A percentile compares a stretch with the other conserved stretches of the same genome.
Evolutionary conservation across 2,329 filamentous ascomycete genomes (phyloP).

Genomic region (Rutstroemia sp.): DNA sequence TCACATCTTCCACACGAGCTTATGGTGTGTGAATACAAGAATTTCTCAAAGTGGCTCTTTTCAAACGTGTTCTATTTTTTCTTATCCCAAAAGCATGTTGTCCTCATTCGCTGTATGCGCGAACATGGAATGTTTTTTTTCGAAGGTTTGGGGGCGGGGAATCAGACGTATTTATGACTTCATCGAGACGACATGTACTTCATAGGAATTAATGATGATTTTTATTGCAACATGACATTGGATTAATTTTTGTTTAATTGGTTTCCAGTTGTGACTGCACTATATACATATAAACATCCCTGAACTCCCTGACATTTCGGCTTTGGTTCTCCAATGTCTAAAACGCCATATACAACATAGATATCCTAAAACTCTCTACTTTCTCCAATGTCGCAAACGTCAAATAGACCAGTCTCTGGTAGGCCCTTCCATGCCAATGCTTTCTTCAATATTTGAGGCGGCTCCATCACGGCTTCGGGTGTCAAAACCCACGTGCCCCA

Average conservation of each 20-base stretch:
- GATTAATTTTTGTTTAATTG: neutral
- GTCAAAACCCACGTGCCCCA: slow-evolving; percentile 66
- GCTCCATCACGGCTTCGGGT: slow-evolving; percentile 77
- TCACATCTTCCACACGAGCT: slow-evolving; percentile 1
- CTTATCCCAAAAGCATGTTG: slow-evolving; percentile 6
- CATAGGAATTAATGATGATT: slow-evolving; percentile 8
- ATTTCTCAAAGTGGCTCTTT: slow-evolving; percentile 6
- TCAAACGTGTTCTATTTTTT: slow-evolving; percentile 7
- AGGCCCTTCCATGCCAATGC: slow-evolving; percentile 63
- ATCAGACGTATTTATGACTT: neutral
- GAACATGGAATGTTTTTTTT: neutral
- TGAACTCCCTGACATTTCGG: too few species aligned
- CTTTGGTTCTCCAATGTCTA: neutral
- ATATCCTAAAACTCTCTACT: slow-evolving; percentile 60
- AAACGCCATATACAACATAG: neutral
- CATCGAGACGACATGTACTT: slow-evolving; percentile 3
- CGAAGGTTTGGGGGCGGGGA: neutral
- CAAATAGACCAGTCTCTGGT: slow-evolving; percentile 66
- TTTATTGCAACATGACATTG: neutral
- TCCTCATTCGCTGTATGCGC: neutral
- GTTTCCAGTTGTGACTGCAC: neutral
- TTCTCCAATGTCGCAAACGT: slow-evolving; percentile 78
- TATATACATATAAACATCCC: too few species aligned
- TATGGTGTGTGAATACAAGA: slow-evolving; percentile 11
- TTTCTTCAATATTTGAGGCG: slow-evolving; percentile 63